Evolutionary conservation across 176 grass and related monocot genomes (phyloP).

Genomic region (Triticum turgidum): DNA sequence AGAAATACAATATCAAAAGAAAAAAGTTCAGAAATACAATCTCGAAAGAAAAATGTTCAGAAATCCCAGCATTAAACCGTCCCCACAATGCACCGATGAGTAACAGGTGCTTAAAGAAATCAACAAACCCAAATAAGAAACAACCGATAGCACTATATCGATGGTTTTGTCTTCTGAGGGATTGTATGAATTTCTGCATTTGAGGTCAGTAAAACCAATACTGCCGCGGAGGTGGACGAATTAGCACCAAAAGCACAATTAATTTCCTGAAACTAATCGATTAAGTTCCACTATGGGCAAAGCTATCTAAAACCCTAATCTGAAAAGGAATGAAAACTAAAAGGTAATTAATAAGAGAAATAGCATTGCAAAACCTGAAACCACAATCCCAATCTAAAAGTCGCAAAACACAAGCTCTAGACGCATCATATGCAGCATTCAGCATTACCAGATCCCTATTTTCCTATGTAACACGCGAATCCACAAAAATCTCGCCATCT

Average conservation of each 20-base stretch:
- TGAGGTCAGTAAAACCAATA: background rate
- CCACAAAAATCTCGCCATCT: background rate
- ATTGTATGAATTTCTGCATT: constrained; percentile 8
- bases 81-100: background rate
- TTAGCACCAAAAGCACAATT: background rate
- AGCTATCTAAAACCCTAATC: background rate
- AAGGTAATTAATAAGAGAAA: background rate
- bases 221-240: background rate
- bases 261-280: background rate
- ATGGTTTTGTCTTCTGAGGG: background rate
- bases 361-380: background rate
- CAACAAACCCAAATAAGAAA: background rate
- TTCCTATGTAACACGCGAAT: background rate
- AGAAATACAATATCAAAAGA: background rate
- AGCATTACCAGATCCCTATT: background rate
- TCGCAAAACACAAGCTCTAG: background rate
- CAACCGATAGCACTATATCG: background rate
- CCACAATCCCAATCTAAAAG: background rate
- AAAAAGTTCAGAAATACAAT: background rate
- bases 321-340: background rate
- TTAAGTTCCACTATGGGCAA: background rate
- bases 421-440: background rate
- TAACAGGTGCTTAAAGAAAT: background rate
- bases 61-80: background rate
- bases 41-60: background rate